Conservation (phyloP, 2,329 filamentous ascomycete genomes). For the Xylaria sp. region DNA sequence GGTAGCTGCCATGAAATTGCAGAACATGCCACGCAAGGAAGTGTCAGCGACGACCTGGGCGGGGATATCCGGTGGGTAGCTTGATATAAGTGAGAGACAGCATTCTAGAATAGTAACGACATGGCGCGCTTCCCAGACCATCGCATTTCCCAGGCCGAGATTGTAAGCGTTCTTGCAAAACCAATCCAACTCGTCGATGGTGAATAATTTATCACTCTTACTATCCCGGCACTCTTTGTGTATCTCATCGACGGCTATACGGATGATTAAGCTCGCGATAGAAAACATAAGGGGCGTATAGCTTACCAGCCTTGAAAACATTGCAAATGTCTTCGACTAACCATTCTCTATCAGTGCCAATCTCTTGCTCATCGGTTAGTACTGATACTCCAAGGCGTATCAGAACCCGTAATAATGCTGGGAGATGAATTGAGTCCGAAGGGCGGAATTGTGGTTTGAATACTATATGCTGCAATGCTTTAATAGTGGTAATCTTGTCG, state of each 20-base stretch:
- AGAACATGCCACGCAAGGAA: conserved; percentile 71
- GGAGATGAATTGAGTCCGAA: conserved; percentile 65
- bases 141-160: conserved; percentile 71
- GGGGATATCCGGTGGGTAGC: conserved; percentile 61
- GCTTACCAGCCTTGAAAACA: conserved; percentile 59
- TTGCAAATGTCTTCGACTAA: conserved; percentile 64
- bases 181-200: conserved; percentile 78
- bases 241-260: conserved; percentile 56
- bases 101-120: conserved; percentile 67
- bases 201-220: conserved; percentile 64
- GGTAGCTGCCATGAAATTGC: conserved; percentile 73
- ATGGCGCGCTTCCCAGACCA: conserved; percentile 63
- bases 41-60: conserved; percentile 59
- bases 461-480: conserved; percentile 69
- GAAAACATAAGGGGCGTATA: conserved; percentile 9
- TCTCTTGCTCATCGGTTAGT: conserved; percentile 50
- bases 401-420: conserved; percentile 71
- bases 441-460: conserved; percentile 63
- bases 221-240: conserved; percentile 53
- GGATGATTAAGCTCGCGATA: conserved; percentile 28
- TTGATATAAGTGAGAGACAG: conserved; percentile 63
- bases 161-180: conserved; percentile 88
- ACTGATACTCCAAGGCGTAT: conserved; percentile 62
- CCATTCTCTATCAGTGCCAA: conserved; percentile 32
- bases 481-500: conserved; percentile 69